Conservation (phyloP, 306 rosid species). For the Astragalus membranaceus region DNA sequence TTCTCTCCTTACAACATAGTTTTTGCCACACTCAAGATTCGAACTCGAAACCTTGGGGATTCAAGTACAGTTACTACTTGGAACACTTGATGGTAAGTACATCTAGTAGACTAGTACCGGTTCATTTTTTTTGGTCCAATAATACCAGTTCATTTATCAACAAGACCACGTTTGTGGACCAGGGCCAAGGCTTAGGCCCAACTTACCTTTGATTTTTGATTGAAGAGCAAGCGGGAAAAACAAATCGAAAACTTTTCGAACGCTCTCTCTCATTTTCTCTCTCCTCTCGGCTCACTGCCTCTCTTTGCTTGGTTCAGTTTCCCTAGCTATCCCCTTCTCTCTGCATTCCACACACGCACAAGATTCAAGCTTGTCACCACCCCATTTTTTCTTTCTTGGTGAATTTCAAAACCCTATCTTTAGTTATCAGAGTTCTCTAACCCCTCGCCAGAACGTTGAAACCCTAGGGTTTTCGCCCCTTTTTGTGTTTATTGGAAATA, state of each 20-base stretch:
- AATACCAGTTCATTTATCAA: no score
- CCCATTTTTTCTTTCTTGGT: not conserved
- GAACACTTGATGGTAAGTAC: no score
- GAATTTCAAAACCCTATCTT: constrained; percentile 9
- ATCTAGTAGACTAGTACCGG: no score
- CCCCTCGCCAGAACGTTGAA: constrained; percentile 8
- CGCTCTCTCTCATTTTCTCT: not conserved
- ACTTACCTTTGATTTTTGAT: not conserved
- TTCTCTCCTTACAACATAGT: no score
- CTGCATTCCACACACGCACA: not conserved
- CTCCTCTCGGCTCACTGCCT: not conserved
- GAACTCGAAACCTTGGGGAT: no score
- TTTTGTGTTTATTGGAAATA: not conserved
- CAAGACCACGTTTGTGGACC: not conserved
- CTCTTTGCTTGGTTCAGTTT: not conserved
- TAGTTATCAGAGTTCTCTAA: not conserved
- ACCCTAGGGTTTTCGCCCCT: constrained; percentile 32
- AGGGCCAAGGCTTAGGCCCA: not conserved
- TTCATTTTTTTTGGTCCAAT: no score
- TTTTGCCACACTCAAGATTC: no score
- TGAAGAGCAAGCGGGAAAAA: constrained; percentile 50
- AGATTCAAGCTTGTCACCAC: constrained; percentile 8
- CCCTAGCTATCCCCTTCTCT: not conserved
- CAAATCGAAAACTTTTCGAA: constrained; percentile 25
- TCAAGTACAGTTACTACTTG: no score